Conservation (phyloP, 176 grass and related monocot genomes). For the Rhynchospora pubera region DNA sequence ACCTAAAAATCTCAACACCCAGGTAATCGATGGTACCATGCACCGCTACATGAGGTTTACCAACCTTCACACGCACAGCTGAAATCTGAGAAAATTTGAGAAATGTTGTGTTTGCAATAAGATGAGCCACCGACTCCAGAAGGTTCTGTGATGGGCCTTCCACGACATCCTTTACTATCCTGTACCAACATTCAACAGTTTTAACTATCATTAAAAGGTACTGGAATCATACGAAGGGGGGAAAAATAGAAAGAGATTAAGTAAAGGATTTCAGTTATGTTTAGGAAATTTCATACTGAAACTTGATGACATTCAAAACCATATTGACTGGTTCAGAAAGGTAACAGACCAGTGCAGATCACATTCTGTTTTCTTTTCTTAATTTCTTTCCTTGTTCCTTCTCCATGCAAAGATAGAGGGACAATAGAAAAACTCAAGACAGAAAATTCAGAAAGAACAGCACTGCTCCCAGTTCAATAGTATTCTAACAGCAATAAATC, state of each 20-base stretch:
- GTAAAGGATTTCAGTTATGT: neutral
- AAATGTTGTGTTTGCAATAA: conserved; percentile 54
- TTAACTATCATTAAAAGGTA: neutral
- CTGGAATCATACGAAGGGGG: neutral
- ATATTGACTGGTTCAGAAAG: neutral
- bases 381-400: neutral
- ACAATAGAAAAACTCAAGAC: neutral
- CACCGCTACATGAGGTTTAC: conserved; percentile 70
- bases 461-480: neutral
- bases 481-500: neutral
- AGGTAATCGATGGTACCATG: conserved; percentile 58
- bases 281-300: neutral
- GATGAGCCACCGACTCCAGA: conserved; percentile 73
- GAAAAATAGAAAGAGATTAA: too few relatives aligned
- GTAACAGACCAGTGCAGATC: neutral
- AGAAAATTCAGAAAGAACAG: neutral
- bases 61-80: conserved; percentile 70
- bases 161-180: conserved; percentile 57
- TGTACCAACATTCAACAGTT: conserved; percentile 16
- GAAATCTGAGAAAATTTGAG: conserved; percentile 63
- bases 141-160: conserved; percentile 64
- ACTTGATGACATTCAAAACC: neutral
- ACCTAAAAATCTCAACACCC: conserved; percentile 62
- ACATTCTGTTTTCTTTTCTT: neutral
- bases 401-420: neutral